Base-by-base conservation (phyloP, 805 yeast genomes). In the Candida nonsorbophila region DNA sequence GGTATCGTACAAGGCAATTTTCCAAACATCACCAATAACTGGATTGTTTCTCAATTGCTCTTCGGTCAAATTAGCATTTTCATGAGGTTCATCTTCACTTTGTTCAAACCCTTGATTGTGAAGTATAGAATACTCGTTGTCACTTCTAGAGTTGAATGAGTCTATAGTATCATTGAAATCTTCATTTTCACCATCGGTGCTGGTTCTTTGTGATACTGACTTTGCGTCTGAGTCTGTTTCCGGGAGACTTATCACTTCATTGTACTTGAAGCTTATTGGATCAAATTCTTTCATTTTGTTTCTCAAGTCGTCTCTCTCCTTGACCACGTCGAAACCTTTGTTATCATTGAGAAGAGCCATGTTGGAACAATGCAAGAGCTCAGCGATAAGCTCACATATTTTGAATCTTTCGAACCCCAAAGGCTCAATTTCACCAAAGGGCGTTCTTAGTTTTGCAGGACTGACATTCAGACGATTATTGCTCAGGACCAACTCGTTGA, bases 371-470 rank as follows among this genome's bases (percentile, higher is more conserved):
- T 65, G 72, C 27, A 65, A 52, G 21, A 65, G 53, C 40, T 65
- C 72, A 2, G 72, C 72, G 18, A 65, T 57, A 36, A 65, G 53
- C 44, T 65, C 72, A 40, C 69, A 63, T 18, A 65, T 63, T 44
- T 64, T 65, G 42, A 64, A 65, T 30, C 70, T 44, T 39, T 65
- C 72, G 38, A 63, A 65, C 1, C 72, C 72, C 28, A 65, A 51
- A 1, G 72, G 70, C 41, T 58, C 58, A 33, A 56, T 55, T 44
- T 52, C 55, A 18, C 60, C 60, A 43, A 55, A 55, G 17, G 62
- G 56, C 22, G 62, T 56, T 32, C 45, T 34, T 24, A 53, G 44
- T 28, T 36, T 41, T 10, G 29, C 29, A 25, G 32, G 41, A 14
- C 22, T 40, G 32, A 37, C 37, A 15, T 42, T 40, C 14, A 44